phyloP scores from a whole-genome alignment of 331 rosid species.

The Quercus phellos region DNA sequence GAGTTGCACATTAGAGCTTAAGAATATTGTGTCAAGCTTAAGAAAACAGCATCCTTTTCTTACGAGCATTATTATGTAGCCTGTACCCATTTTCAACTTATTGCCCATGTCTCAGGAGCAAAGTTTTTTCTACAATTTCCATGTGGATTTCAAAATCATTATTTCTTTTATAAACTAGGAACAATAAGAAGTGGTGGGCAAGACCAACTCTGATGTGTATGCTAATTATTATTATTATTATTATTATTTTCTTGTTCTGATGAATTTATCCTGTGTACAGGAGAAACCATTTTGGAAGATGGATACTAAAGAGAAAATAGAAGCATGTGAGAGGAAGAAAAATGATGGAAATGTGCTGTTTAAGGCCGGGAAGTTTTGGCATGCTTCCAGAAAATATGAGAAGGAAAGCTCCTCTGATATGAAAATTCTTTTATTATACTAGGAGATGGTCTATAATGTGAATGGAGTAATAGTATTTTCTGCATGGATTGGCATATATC shows the following conservation, averaged over 20 bases:
- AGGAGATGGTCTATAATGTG: background rate
- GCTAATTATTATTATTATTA: background rate
- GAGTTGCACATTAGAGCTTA: no score
- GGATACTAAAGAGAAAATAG: conserved; percentile 53
- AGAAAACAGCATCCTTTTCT: no score
- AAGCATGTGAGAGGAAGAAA: conserved; percentile 59
- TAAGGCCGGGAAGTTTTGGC: conserved; percentile 43
- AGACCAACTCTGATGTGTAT: background rate
- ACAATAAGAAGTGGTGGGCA: background rate
- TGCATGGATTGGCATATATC: background rate
- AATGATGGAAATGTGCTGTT: conserved; percentile 52
- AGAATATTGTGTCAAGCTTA: no score
- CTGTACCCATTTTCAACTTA: no score
- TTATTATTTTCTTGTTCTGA: background rate
- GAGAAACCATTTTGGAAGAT: conserved; percentile 71
- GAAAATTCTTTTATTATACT: background rate
- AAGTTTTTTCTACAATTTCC: background rate
- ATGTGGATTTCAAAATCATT: background rate
- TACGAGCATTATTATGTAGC: no score
- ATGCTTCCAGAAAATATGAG: conserved; percentile 52
- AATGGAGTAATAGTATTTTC: background rate
- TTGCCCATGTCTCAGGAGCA: no score
- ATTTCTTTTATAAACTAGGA: background rate
- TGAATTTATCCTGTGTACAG: conserved; percentile 22
- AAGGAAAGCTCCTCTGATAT: conserved; percentile 30